phyloP scores from a whole-genome alignment of 805 yeast genomes.

The Diddensiella santjacobensis region DNA sequence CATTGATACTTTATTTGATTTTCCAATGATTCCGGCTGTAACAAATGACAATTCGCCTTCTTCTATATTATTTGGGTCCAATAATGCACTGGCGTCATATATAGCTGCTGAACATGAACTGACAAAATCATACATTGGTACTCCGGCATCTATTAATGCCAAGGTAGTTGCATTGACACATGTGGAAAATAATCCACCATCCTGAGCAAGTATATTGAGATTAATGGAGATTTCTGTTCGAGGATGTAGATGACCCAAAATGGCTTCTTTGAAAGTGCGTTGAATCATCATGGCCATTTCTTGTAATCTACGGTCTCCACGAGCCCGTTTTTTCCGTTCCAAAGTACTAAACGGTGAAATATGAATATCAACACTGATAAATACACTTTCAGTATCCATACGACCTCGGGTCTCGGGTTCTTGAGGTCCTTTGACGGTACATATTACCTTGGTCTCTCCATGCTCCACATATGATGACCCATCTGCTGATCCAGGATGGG shows the following conservation, averaged over 20 bases:
- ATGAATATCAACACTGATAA: constrained; percentile 58
- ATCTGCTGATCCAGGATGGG: constrained; percentile 78
- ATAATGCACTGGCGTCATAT: constrained; percentile 69
- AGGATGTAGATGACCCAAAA: constrained; percentile 72
- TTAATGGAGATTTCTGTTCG: constrained; percentile 75
- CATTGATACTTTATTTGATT: constrained; percentile 71
- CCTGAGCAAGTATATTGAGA: constrained; percentile 78
- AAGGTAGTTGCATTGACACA: constrained; percentile 82
- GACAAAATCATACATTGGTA: constrained; percentile 88
- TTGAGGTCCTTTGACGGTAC: constrained; percentile 84
- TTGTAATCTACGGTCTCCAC: constrained; percentile 48
- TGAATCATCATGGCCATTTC: constrained; percentile 34
- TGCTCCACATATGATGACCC: constrained; percentile 91
- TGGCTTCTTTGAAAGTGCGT: constrained; percentile 46
- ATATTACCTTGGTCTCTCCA: constrained; percentile 85
- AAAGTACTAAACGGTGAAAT: constrained; percentile 78
- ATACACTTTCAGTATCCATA: constrained; percentile 47
- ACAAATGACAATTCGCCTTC: constrained; percentile 77
- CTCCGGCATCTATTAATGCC: constrained; percentile 92
- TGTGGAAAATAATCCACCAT: constrained; percentile 80
- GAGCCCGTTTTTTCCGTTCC: constrained; percentile 65
- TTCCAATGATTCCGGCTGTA: constrained; percentile 82
- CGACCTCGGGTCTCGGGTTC: constrained; percentile 61
- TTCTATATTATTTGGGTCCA: constrained; percentile 80
- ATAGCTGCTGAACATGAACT: constrained; percentile 77